Conservation (phyloP, 1,139 yeast genomes). For the Nakaseomyces sp. region DNA sequence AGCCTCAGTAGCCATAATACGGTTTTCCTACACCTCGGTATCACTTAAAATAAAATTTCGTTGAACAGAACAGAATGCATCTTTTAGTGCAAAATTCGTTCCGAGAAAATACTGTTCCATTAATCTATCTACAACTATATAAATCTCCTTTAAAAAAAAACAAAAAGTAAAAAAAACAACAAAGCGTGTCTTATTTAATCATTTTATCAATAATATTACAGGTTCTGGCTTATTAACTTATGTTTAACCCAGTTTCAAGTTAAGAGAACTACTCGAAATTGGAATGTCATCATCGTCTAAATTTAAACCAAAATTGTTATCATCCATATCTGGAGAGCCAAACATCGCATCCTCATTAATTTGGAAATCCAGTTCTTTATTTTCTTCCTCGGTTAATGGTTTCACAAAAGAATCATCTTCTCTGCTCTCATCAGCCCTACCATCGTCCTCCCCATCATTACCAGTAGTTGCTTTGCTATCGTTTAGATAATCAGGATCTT, state of each 20-base stretch:
- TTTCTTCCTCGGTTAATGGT: background rate
- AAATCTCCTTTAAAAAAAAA: background rate
- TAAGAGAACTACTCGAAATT: background rate
- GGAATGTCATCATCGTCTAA: slow-evolving; percentile 2
- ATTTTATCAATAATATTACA: background rate
- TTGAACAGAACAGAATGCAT: no score
- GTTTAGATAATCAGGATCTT: slow-evolving; percentile 10
- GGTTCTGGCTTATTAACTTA: background rate
- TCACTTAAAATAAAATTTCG: no score
- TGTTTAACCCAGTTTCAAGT: background rate
- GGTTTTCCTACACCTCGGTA: no score
- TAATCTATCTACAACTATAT: background rate
- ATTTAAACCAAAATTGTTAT: slow-evolving; percentile 1
- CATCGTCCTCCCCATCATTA: background rate
- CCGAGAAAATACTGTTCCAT: no score
- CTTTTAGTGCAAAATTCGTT: no score
- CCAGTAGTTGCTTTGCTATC: slow-evolving; percentile 3
- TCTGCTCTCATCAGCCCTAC: background rate
- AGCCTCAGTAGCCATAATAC: no score
- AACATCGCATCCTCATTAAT: slow-evolving; percentile 1
- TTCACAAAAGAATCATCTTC: slow-evolving; percentile 4
- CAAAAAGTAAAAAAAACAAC: no score
- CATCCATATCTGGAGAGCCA: slow-evolving; percentile 1
- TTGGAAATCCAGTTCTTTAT: slow-evolving; percentile 1
- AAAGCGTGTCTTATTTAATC: no score